Base-by-base conservation (phyloP, 768 basidiomycete species). In the Kondoa malvinella region DNA sequence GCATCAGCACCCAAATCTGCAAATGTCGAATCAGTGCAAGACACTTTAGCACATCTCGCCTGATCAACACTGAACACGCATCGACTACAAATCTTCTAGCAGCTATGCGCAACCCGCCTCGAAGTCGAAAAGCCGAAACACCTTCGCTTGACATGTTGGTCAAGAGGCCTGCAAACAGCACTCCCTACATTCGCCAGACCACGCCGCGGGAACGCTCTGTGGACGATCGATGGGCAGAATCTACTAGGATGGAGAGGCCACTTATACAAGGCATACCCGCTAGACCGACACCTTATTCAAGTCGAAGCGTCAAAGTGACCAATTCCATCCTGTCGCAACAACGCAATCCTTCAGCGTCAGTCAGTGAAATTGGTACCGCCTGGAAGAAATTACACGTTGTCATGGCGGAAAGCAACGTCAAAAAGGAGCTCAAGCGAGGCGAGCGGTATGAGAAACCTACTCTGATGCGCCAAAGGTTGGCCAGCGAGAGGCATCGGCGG, bases 371-470 rank as follows among this genome's bases (percentile, higher is more conserved):
- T 8, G 32, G 14, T 16, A 30, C 26, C n/a, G 61, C 27, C 21
- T 27, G 27, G 61, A 27, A 63, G 31, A 63, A 29, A 29, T 33
- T 30, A 29, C 61, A 63, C 32, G 33, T 31, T 17, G n/a, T 63
- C 12, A 27, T 63, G 61, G 30, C 3, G 16, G 27, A 27, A 16
- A 30, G 27, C 61, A 17, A 33, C 12, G 61, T 63, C 32, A 27
- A 29, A 8, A 27, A 63, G n/a, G 61, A 63, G 32, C 8, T 63
- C 14, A 63, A n/a, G 61, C 4, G 26, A 29, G 12, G n/a, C 8
- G 61, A 31, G 32, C 30, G 33, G 8, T 63, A 63, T 32, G 61
- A 63, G 61, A 63, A 63, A 33, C 61, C 61, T 27, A 63, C 61
- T 14, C 17, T 33, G 17, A 8, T 31, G 27, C 27, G 61, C 27